phyloP scores from a whole-genome alignment of 345 rosid genomes.

The Brassica juncea region DNA sequence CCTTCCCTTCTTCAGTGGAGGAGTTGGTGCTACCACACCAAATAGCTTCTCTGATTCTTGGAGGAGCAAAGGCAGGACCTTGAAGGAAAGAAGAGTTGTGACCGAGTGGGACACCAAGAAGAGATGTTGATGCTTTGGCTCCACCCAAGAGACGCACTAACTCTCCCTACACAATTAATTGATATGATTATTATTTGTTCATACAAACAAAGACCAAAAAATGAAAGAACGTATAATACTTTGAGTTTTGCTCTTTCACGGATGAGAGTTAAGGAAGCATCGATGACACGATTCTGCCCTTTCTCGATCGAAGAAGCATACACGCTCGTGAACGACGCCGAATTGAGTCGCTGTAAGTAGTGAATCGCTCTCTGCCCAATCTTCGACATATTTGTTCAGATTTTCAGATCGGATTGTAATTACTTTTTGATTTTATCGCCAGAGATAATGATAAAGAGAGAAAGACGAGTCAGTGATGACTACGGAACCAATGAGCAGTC shows the following conservation, averaged over 20 bases:
- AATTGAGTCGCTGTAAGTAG: slow-evolving; percentile 58
- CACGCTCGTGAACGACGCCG: slow-evolving; percentile 47
- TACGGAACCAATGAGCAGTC: neutral
- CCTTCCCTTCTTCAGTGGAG: slow-evolving; percentile 91
- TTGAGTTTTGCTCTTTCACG: slow-evolving; percentile 96
- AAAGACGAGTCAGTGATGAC: neutral
- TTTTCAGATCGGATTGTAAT: neutral
- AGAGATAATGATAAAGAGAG: neutral
- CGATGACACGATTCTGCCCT: slow-evolving; percentile 90
- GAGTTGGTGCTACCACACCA: slow-evolving; percentile 99
- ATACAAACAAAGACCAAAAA: neutral
- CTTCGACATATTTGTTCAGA: slow-evolving; percentile 44
- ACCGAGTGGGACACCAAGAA: slow-evolving; percentile 94
- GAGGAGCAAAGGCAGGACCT: slow-evolving; percentile 98
- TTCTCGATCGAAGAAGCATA: slow-evolving; percentile 62
- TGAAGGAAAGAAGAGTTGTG: slow-evolving; percentile 98
- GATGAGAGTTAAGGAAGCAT: slow-evolving; percentile 95
- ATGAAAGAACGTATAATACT: slow-evolving; percentile 42
- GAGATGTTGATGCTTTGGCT: slow-evolving; percentile 64
- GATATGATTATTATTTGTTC: neutral
- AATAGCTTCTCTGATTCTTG: slow-evolving; percentile 94
- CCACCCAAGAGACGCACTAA: slow-evolving; percentile 88
- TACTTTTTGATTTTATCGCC: neutral
- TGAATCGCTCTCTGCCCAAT: slow-evolving; percentile 59
- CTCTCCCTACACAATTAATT: slow-evolving; percentile 59